Conservation (phyloP, 352 stramenopile species). For the Phytophthora cryptogea region DNA sequence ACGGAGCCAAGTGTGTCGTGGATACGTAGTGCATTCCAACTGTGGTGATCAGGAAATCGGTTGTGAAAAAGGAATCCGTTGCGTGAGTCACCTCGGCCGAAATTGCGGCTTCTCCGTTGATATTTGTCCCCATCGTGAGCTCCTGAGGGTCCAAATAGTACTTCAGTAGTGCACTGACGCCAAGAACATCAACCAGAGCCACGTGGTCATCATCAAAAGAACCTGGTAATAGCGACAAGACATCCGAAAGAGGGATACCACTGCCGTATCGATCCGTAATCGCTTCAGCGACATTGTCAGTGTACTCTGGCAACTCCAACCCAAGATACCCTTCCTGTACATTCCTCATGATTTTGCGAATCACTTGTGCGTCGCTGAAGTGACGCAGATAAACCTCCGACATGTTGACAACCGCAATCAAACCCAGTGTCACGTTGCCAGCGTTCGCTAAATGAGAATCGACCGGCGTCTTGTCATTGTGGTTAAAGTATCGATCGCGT, state of each 20-base stretch:
- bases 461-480: conserved; percentile 2
- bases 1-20: conserved; percentile 38
- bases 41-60: conserved; percentile 37
- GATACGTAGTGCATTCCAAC: conserved; percentile 41
- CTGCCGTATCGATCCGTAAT: conserved; percentile 31
- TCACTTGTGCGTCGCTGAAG: conserved; percentile 32
- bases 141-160: conserved; percentile 37
- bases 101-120: conserved; percentile 45
- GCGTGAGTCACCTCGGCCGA: conserved; percentile 43
- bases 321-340: conserved; percentile 39
- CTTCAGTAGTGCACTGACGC: conserved; percentile 21
- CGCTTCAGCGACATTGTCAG: conserved; percentile 24
- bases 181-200: conserved; percentile 37
- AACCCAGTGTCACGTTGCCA: conserved; percentile 23
- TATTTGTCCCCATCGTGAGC: conserved; percentile 40
- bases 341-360: conserved; percentile 49
- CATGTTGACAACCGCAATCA: conserved; percentile 39
- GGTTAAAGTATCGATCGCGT: conserved; percentile 28
- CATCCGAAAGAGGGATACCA: conserved; percentile 33
- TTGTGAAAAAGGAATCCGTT: conserved; percentile 30
- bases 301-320: conserved; percentile 26
- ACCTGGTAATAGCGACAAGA: conserved; percentile 28
- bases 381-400: conserved; percentile 34
- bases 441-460: conserved; percentile 32
- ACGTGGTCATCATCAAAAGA: conserved; percentile 33